Percentiles rank a stretch among this genome's conserved stretches.
These are phyloP conservation scores for Halophytophthora batemanensis DNA, from an alignment of 352 stramenopile species.

Conservation along the genomic window DNA sequence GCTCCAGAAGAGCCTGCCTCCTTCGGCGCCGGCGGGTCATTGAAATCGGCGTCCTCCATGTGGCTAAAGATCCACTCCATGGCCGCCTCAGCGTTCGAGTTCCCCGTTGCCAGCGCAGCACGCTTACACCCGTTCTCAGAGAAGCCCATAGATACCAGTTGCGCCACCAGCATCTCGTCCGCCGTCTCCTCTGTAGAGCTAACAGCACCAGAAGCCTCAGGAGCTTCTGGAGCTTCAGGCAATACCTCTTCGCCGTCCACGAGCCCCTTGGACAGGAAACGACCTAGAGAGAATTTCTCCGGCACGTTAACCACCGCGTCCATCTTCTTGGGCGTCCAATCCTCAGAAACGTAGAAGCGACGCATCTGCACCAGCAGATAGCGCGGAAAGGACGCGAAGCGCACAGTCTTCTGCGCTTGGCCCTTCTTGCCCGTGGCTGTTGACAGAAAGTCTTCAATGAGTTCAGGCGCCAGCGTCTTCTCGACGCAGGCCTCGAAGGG, in stretches of 20 bases:
- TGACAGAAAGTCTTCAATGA: conserved; percentile 91
- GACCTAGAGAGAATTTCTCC: conserved; percentile 74
- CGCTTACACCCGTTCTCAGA: conserved; percentile 96
- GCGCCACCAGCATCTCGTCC: conserved; percentile 89
- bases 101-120: conserved; percentile 91
- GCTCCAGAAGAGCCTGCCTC: conserved; percentile 1
- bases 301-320: conserved; percentile 96
- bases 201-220: conserved; percentile 3
- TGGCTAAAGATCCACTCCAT: conserved; percentile 99
- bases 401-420: conserved; percentile 70
- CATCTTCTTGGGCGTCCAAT: conserved; percentile 97
- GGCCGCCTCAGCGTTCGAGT: conserved; percentile 88
- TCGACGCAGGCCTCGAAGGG: conserved; percentile 94
- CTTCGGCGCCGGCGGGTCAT: conserved; percentile 76
- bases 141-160: conserved; percentile 98
- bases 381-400: conserved; percentile 94
- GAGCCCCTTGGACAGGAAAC: conserved; percentile 86
- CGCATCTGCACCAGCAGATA: conserved; percentile 97
- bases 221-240: conserved; percentile 46
- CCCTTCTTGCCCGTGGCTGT: conserved; percentile 74
- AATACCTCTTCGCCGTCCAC: conserved; percentile 86
- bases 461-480: conserved; percentile 85
- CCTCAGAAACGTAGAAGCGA: conserved; percentile 94
- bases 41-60: conserved; percentile 98
- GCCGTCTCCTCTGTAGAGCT: conserved; percentile 38